phyloP scores from a whole-genome alignment of 164 flowering plant genomes.

The Pachysandra terminalis region DNA sequence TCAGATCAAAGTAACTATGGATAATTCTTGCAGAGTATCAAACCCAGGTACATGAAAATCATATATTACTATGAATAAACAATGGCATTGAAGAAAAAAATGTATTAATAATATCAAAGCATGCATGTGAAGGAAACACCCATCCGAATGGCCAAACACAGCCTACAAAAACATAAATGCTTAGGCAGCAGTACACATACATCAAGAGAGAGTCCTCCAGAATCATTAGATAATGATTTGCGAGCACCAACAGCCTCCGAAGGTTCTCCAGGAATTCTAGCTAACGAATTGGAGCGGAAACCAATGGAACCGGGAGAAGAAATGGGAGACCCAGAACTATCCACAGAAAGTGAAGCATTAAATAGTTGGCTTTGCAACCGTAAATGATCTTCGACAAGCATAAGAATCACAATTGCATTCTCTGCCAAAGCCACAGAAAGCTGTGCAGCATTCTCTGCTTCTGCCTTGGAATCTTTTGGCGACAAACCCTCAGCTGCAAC shows the following conservation, averaged over 20 bases:
- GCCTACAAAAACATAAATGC: background rate
- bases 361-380: slow-evolving; percentile 86
- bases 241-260: slow-evolving; percentile 37
- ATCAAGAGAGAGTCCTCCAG: slow-evolving; percentile 83
- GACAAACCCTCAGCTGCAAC: slow-evolving; percentile 96
- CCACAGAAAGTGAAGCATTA: slow-evolving; percentile 36
- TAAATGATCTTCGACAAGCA: slow-evolving; percentile 99
- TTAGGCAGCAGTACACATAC: slow-evolving; percentile 41
- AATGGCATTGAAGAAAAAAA: background rate
- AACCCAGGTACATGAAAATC: no score
- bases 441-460: slow-evolving; percentile 95
- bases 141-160: background rate
- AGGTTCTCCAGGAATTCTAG: slow-evolving; percentile 39
- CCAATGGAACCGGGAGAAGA: slow-evolving; percentile 45
- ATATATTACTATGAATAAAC: no score
- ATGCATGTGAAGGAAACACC: background rate
- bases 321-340: slow-evolving; percentile 51
- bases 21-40: no score
- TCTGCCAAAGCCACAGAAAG: slow-evolving; percentile 98
- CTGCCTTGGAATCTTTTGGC: slow-evolving; percentile 74
- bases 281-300: slow-evolving; percentile 33
- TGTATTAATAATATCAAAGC: background rate
- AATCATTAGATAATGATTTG: slow-evolving; percentile 45
- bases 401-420: slow-evolving; percentile 92
- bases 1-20: no score